Conservation (phyloP, 2,329 filamentous ascomycete genomes). For the Epicoccum nigrum region DNA sequence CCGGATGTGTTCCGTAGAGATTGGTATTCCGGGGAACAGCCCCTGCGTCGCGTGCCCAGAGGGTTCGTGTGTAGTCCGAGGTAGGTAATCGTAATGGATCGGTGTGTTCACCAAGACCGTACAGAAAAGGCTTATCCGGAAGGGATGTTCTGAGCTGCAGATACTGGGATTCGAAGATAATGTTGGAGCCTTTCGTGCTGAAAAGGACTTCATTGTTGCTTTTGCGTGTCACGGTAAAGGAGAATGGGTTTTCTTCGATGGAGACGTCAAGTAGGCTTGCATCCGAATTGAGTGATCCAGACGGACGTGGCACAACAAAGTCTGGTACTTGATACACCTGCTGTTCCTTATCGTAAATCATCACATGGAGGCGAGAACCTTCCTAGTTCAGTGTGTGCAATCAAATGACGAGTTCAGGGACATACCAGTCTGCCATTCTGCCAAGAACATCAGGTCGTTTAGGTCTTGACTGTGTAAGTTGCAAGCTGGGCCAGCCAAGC, state of each 20-base stretch:
- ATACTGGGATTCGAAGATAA: slow-evolving; percentile 80
- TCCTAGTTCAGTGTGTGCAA: not conserved
- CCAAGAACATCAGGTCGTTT: slow-evolving; percentile 60
- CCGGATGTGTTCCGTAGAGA: slow-evolving; percentile 74
- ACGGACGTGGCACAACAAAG: slow-evolving; percentile 69
- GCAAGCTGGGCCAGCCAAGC: slow-evolving; percentile 70
- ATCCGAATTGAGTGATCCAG: slow-evolving; percentile 32
- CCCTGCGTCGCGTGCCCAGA: slow-evolving; percentile 74
- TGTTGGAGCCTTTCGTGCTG: slow-evolving; percentile 68
- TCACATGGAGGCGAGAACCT: slow-evolving; percentile 72
- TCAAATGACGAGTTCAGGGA: not conserved
- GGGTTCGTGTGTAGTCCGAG: slow-evolving; percentile 70
- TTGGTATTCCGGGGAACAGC: slow-evolving; percentile 65
- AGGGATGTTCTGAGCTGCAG: slow-evolving; percentile 72
- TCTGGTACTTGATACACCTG: slow-evolving; percentile 77
- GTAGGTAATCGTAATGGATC: slow-evolving; percentile 72
- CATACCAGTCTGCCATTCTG: slow-evolving; percentile 65
- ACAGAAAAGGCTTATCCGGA: slow-evolving; percentile 71
- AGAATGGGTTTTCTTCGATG: slow-evolving; percentile 65
- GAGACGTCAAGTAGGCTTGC: slow-evolving; percentile 60
- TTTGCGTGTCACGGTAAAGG: slow-evolving; percentile 67
- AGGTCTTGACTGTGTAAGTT: slow-evolving; percentile 65
- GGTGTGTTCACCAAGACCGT: slow-evolving; percentile 78
- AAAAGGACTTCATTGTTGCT: slow-evolving; percentile 66
- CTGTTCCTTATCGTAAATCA: slow-evolving; percentile 71